Conservation (phyloP, 331 rosid genomes). For the Stylosanthes scabra region DNA sequence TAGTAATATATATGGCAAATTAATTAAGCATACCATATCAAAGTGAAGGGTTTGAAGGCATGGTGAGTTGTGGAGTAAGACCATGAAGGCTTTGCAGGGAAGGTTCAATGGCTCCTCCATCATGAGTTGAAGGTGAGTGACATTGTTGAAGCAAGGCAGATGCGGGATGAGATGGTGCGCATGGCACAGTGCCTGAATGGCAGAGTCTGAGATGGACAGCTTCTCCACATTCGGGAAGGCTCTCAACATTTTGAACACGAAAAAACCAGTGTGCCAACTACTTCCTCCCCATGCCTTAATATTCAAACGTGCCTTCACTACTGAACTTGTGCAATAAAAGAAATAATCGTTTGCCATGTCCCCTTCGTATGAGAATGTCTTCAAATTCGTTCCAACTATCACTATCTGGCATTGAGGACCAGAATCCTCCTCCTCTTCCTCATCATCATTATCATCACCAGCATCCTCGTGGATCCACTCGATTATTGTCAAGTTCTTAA, state of each 20-base stretch:
- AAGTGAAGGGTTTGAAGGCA: neutral
- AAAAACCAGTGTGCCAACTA: neutral
- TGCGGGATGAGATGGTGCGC: neutral
- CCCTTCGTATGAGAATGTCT: constrained; percentile 28
- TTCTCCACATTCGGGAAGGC: constrained; percentile 14
- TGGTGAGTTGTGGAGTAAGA: constrained; percentile 12
- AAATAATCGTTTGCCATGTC: constrained; percentile 24
- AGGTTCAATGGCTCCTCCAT: neutral
- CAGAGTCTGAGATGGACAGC: neutral
- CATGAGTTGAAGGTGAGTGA: constrained; percentile 13
- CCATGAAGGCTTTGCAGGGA: neutral
- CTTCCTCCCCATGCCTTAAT: neutral
- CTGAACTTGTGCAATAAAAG: neutral
- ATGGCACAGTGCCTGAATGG: neutral
- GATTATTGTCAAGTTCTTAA: constrained; percentile 12
- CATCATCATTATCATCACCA: too few relatives aligned
- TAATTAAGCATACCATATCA: too few relatives aligned
- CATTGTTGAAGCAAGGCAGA: neutral
- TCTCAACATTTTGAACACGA: constrained; percentile 1
- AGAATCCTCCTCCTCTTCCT: neutral
- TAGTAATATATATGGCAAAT: too few relatives aligned
- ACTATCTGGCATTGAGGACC: neutral
- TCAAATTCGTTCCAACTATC: neutral
- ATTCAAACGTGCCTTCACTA: constrained; percentile 6
- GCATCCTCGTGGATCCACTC: constrained; percentile 15